A percentile compares a stretch with the other conserved stretches of the same genome.
phyloP scores from a whole-genome alignment of 164 flowering plant genomes.

The Tinospora cordifolia region DNA sequence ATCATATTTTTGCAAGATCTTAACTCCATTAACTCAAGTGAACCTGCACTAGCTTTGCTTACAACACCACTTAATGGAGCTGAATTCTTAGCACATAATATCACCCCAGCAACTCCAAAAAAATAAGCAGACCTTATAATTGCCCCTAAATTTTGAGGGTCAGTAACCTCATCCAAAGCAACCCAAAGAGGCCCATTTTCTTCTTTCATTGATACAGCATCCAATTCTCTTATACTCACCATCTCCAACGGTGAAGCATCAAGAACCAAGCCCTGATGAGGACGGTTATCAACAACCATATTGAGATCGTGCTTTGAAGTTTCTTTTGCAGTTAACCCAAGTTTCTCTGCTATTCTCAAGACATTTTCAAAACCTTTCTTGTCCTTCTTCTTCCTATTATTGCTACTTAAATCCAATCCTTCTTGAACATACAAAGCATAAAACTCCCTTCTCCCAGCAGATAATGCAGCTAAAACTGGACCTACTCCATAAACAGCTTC shows the following conservation, averaged over 20 bases:
- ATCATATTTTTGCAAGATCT: constrained; percentile 96
- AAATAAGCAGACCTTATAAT: constrained; percentile 87
- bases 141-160: constrained; percentile 94
- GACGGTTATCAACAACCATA: constrained; percentile 78
- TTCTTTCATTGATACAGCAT: constrained; percentile 41
- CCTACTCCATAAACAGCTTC: constrained; percentile 91
- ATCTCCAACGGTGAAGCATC: constrained; percentile 94
- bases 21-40: constrained; percentile 83
- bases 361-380: constrained; percentile 82
- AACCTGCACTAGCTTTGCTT: constrained; percentile 98
- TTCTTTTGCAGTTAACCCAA: constrained; percentile 52
- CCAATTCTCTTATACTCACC: constrained; percentile 62
- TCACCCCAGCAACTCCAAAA: constrained; percentile 92
- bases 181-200: constrained; percentile 69
- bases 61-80: constrained; percentile 98
- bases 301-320: constrained; percentile 88
- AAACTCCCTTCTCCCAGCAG: constrained; percentile 72
- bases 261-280: constrained; percentile 87
- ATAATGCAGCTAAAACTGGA: constrained; percentile 88
- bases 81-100: constrained; percentile 90
- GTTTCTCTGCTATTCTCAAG: constrained; percentile 55
- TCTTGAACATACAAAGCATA: constrained; percentile 78
- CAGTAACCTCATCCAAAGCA: constrained; percentile 92
- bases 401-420: constrained; percentile 71
- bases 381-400: constrained; percentile 82